Conservation (phyloP, 2,329 filamentous ascomycete genomes). For the Trichoderma atrobrunneum region DNA sequence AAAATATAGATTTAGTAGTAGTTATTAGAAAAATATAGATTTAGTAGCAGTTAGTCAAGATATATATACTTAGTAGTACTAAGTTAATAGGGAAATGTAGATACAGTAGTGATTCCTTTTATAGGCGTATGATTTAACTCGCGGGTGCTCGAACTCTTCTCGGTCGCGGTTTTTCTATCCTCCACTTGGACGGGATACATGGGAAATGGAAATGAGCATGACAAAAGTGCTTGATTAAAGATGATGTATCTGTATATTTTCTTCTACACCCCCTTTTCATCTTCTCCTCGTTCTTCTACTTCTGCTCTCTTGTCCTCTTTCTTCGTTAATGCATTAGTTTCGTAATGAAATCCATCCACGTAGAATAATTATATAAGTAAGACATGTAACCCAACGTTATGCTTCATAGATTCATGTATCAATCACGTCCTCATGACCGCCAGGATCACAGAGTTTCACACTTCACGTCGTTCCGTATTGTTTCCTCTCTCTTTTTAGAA, state of each 20-base stretch:
- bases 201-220: neutral
- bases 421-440: neutral
- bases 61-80: no score
- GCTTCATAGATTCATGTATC: conserved; percentile 15
- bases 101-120: no score
- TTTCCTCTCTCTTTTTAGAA: neutral
- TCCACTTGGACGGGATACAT: neutral
- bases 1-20: no score
- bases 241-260: neutral
- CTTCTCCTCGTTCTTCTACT: neutral
- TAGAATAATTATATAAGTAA: neutral
- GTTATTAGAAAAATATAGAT: no score
- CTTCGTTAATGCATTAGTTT: conserved; percentile 3
- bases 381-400: neutral
- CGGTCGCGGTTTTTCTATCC: no score
- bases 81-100: no score
- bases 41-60: no score
- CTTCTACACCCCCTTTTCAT: neutral
- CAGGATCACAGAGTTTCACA: neutral
- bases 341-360: conserved; percentile 6
- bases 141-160: no score
- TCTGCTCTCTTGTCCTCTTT: no score
- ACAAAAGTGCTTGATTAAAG: neutral
- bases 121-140: no score
- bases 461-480: no score